A percentile compares a stretch with the other conserved stretches of the same genome.
Conservation (phyloP, 148 eudicot species). For the Chenopodium suecicum region DNA sequence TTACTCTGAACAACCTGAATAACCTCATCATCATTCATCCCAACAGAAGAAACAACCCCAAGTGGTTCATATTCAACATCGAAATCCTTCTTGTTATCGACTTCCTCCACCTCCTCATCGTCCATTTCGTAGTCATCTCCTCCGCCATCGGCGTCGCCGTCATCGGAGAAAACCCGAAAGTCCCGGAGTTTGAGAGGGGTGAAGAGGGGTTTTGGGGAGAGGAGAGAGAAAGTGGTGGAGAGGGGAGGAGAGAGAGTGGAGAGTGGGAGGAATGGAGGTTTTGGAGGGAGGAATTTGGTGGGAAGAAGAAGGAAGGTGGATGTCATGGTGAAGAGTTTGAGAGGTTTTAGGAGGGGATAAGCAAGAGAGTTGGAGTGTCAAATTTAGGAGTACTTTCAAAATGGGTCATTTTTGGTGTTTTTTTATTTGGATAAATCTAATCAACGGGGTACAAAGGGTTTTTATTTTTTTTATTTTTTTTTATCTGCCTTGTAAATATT, state of each 20-base stretch:
- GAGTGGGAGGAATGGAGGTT: slow-evolving; percentile 13
- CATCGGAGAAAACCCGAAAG: slow-evolving; percentile 59
- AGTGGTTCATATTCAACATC: slow-evolving; percentile 69
- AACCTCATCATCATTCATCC: slow-evolving; percentile 29
- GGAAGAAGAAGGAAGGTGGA: slow-evolving; percentile 32
- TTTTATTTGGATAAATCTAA: too few relatives aligned
- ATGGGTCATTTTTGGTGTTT: too few relatives aligned
- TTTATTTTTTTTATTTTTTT: too few relatives aligned
- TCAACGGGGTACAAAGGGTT: too few relatives aligned
- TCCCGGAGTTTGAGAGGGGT: slow-evolving; percentile 33
- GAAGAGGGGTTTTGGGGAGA: slow-evolving; percentile 12
- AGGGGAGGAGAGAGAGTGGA: slow-evolving; percentile 16
- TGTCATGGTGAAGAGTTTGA: slow-evolving; percentile 15
- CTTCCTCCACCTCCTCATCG: slow-evolving; percentile 80
- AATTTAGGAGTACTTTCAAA: not conserved
- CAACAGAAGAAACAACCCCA: slow-evolving; percentile 6
- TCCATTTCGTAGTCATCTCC: slow-evolving; percentile 74
- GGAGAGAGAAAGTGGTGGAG: slow-evolving; percentile 32
- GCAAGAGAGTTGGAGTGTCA: not conserved
- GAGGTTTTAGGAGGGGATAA: slow-evolving; percentile 28
- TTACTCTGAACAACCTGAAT: slow-evolving; percentile 57
- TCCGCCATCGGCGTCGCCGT: slow-evolving; percentile 55
- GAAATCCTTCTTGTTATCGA: slow-evolving; percentile 79
- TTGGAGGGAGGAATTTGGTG: slow-evolving; percentile 38
- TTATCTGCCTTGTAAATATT: too few relatives aligned